A percentile compares a stretch with the other conserved stretches of the same genome.
Conservation (phyloP, 116 monocot genomes). For the Thalassia testudinum region DNA sequence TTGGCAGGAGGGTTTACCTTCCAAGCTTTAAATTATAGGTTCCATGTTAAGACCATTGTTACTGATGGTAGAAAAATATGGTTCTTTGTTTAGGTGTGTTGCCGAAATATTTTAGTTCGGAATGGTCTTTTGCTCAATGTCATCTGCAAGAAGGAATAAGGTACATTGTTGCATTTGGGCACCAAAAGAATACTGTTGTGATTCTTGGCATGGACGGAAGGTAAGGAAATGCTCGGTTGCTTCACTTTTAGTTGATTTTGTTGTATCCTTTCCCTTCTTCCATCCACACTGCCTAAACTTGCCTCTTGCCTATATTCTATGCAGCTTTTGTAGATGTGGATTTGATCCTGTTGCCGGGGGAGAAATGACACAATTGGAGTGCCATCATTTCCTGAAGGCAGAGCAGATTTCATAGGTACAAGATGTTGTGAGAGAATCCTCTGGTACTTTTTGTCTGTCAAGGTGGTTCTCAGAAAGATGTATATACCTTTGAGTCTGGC, state of each 20-base stretch:
- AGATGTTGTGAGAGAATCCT: too few species aligned
- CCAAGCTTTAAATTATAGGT: too few species aligned
- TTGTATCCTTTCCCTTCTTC: background rate
- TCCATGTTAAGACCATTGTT: too few species aligned
- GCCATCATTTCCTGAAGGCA: conserved; percentile 19
- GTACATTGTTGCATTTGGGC: conserved; percentile 89
- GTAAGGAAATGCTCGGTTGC: conserved; percentile 29
- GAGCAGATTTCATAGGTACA: conserved; percentile 10
- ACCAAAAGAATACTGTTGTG: conserved; percentile 81
- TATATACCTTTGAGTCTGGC: too few species aligned
- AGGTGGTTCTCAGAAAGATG: too few species aligned
- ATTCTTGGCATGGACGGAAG: conserved; percentile 99
- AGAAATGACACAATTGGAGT: conserved; percentile 24
- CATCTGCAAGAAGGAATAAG: conserved; percentile 76
- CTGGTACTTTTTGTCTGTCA: too few species aligned
- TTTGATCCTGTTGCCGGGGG: conserved; percentile 21
- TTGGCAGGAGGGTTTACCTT: too few species aligned
- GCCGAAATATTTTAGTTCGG: conserved; percentile 92
- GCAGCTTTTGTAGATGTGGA: conserved; percentile 24
- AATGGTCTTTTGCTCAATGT: conserved; percentile 98
- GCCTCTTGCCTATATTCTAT: background rate
- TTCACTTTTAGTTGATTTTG: background rate
- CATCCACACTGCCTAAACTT: too few species aligned
- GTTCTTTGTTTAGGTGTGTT: conserved; percentile 53
- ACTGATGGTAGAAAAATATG: too few species aligned